Conservation (phyloP, 1,284 basidiomycete species). For the Boletellus dicymbophilus region DNA sequence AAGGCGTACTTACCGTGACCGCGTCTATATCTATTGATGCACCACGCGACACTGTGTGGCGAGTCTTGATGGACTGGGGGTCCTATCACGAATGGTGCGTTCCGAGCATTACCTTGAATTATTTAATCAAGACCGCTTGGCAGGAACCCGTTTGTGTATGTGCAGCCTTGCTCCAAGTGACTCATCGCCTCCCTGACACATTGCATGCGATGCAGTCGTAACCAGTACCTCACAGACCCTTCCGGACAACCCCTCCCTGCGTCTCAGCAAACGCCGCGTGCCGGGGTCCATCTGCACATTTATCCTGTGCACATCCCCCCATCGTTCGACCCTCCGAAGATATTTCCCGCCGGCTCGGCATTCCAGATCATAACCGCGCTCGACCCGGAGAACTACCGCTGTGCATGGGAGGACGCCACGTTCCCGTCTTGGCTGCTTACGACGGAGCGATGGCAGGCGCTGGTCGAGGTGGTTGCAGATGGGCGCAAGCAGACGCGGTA, state of each 20-base stretch:
- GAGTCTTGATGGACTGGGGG: slow-evolving; percentile 36
- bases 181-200: neutral
- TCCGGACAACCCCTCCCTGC: slow-evolving; percentile 39
- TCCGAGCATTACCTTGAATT: neutral
- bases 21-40: slow-evolving; percentile 36
- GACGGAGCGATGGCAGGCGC: slow-evolving; percentile 64
- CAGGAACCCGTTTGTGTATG: slow-evolving; percentile 73
- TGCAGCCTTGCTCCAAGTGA: slow-evolving; percentile 1
- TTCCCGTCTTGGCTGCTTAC: slow-evolving; percentile 50
- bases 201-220: slow-evolving; percentile 43
- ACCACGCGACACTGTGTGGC: slow-evolving; percentile 35
- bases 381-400: slow-evolving; percentile 52
- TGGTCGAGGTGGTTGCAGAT: slow-evolving; percentile 49
- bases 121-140: neutral
- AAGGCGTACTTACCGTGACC: slow-evolving; percentile 27
- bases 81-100: slow-evolving; percentile 34
- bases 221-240: slow-evolving; percentile 50
- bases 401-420: slow-evolving; percentile 54
- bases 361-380: slow-evolving; percentile 46
- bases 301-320: slow-evolving; percentile 60
- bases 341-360: slow-evolving; percentile 38
- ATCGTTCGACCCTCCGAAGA: slow-evolving; percentile 40
- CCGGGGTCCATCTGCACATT: slow-evolving; percentile 49
- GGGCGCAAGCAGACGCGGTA: slow-evolving; percentile 52
- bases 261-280: slow-evolving; percentile 44